Percentiles rank a stretch among this genome's conserved stretches.
These are phyloP conservation scores for Globisporangium solare DNA, from an alignment of 352 stramenopile genomes.

Conservation along the genomic window DNA sequence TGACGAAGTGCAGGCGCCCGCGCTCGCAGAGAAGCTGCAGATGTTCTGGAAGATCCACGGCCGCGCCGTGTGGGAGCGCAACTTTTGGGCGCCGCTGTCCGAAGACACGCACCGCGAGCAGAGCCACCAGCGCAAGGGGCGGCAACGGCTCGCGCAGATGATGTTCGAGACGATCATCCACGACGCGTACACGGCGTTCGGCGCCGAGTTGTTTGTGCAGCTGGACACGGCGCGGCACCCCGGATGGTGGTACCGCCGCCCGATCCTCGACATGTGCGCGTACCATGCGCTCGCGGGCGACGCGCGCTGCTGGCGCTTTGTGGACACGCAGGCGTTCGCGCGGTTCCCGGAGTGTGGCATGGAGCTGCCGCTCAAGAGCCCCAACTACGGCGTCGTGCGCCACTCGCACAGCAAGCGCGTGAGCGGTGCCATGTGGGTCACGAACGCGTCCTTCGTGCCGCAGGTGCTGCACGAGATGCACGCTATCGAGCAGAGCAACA, in stretches of 20 bases:
- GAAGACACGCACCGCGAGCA: constrained; percentile 6
- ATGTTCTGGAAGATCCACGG: constrained; percentile 34
- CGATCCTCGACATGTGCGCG: constrained; percentile 30
- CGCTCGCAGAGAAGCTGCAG: constrained; percentile 20
- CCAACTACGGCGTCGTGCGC: constrained; percentile 25
- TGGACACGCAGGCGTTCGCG: constrained; percentile 23
- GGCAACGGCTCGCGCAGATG: constrained; percentile 28
- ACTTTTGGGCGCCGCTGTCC: constrained; percentile 37
- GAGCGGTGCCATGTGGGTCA: constrained; percentile 5
- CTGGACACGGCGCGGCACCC: constrained; percentile 36
- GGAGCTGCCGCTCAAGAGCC: constrained; percentile 24
- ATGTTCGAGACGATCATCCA: constrained; percentile 32
- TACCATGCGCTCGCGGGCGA: constrained; percentile 24
- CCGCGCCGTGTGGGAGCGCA: constrained; percentile 46
- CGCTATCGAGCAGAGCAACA: neutral
- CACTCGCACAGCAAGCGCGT: neutral
- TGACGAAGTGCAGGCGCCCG: constrained; percentile 18
- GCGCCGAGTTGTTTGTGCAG: constrained; percentile 36
- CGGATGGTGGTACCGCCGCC: constrained; percentile 50
- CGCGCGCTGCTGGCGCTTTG: constrained; percentile 27
- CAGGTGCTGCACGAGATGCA: constrained; percentile 2
- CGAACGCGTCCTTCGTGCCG: neutral
- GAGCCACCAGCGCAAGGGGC: constrained; percentile 22
- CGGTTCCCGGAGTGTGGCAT: constrained; percentile 47
- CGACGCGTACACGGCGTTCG: constrained; percentile 25